Evolutionary conservation across 208 protist genomes (phyloP).

Genomic region (Leishmania major): DNA sequence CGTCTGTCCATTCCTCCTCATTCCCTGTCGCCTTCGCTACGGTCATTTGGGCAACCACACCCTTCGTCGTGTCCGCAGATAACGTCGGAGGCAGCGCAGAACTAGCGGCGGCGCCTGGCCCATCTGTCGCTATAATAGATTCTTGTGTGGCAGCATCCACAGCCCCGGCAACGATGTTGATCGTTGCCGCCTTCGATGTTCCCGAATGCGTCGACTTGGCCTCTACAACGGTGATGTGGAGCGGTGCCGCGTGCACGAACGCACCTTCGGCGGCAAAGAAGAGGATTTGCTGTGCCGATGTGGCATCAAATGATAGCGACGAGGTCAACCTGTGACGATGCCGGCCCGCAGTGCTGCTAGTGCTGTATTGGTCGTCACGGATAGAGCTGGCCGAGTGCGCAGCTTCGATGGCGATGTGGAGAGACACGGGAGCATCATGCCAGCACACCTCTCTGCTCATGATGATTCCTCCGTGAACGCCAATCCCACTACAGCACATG

Average conservation of each 20-base stretch:
- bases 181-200: not conserved
- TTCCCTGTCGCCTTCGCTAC: not conserved
- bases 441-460: not conserved
- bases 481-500: not conserved
- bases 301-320: not conserved
- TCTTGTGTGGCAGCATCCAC: not conserved
- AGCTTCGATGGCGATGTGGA: not conserved
- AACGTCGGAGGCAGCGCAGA: not conserved
- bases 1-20: constrained; percentile 20
- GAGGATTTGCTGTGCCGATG: not conserved
- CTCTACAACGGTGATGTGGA: not conserved
- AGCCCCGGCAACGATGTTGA: not conserved
- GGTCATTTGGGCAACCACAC: not conserved
- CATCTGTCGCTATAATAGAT: not conserved
- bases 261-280: not conserved
- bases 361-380: not conserved
- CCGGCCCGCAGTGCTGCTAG: not conserved
- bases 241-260: constrained; percentile 5
- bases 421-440: constrained; percentile 2
- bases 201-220: not conserved
- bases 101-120: not conserved
- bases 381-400: not conserved
- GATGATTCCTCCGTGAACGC: not conserved
- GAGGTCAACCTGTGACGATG: not conserved
- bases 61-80: not conserved